These are phyloP conservation scores for Chrysanthemum lavandulifolium DNA, from an alignment of 129 eudicot genomes.

Conservation along the genomic window DNA sequence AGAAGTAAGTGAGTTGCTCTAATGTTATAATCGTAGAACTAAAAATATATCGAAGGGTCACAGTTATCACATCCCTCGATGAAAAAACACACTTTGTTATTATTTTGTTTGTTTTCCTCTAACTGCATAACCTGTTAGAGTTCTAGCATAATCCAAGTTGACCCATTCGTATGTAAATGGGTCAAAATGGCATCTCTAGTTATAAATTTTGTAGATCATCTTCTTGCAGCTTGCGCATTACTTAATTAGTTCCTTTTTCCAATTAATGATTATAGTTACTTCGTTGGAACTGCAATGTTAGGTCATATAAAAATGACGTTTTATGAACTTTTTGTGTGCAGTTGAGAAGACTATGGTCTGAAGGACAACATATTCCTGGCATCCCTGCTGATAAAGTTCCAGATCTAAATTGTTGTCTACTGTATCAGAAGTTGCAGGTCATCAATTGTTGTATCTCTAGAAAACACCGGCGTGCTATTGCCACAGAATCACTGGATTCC, in stretches of 20 bases:
- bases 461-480: slow-evolving; percentile 62
- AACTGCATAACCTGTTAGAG: neutral
- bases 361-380: slow-evolving; percentile 86
- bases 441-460: slow-evolving; percentile 93
- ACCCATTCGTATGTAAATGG: neutral
- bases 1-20: slow-evolving; percentile 66
- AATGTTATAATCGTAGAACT: slow-evolving; percentile 5
- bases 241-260: too few relatives aligned
- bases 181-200: neutral
- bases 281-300: neutral
- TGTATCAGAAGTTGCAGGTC: slow-evolving; percentile 90
- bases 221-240: neutral
- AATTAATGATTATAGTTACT: too few relatives aligned
- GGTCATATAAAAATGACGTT: neutral
- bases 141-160: neutral
- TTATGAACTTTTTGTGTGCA: slow-evolving; percentile 39
- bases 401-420: slow-evolving; percentile 76
- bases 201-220: neutral
- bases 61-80: too few relatives aligned
- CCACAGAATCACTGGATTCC: slow-evolving; percentile 66
- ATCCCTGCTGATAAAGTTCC: slow-evolving; percentile 77
- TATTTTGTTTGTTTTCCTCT: neutral
- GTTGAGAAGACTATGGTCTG: slow-evolving; percentile 91
- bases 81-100: neutral
- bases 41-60: neutral